phyloP scores from a whole-genome alignment of 2,329 filamentous ascomycete species.

The Thermoascus crustaceus region DNA sequence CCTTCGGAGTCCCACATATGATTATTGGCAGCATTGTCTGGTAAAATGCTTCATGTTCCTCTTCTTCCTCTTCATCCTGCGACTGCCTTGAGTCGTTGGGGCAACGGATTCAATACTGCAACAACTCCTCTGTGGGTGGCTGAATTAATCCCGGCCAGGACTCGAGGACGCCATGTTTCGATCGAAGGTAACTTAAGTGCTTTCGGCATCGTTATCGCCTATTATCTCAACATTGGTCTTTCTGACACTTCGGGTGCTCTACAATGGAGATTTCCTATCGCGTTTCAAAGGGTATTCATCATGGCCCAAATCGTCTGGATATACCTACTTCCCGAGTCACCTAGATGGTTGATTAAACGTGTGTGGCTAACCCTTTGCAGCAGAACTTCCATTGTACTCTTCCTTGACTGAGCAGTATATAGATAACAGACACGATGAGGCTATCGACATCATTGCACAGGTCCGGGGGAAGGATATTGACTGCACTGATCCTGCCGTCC shows the following conservation, averaged over 20 bases:
- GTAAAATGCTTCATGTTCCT: too few species aligned
- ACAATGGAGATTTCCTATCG: not conserved
- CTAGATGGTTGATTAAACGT: too few species aligned
- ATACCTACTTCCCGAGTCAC: too few species aligned
- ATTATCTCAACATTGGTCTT: slow-evolving; percentile 3
- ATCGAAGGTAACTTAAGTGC: slow-evolving; percentile 2
- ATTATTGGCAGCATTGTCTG: too few species aligned
- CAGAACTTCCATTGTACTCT: too few species aligned
- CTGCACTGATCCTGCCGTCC: not conserved
- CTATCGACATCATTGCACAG: not conserved
- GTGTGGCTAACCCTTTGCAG: too few species aligned
- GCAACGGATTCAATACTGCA: slow-evolving; percentile 4
- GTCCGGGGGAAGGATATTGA: not conserved
- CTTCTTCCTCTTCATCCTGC: not conserved
- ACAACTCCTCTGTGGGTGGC: slow-evolving; percentile 3
- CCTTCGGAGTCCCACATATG: too few species aligned
- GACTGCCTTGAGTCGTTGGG: slow-evolving; percentile 1
- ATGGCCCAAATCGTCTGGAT: too few species aligned
- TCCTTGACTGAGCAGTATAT: too few species aligned
- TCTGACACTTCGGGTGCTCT: slow-evolving; percentile 1
- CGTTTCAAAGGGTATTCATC: slow-evolving; percentile 1
- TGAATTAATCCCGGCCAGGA: not conserved
- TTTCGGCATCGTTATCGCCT: slow-evolving; percentile 2
- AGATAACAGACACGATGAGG: not conserved
- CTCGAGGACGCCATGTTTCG: slow-evolving; percentile 1